Evolutionary conservation across 345 rosid species (phyloP).

Genomic region (Rhizophora apiculata): DNA sequence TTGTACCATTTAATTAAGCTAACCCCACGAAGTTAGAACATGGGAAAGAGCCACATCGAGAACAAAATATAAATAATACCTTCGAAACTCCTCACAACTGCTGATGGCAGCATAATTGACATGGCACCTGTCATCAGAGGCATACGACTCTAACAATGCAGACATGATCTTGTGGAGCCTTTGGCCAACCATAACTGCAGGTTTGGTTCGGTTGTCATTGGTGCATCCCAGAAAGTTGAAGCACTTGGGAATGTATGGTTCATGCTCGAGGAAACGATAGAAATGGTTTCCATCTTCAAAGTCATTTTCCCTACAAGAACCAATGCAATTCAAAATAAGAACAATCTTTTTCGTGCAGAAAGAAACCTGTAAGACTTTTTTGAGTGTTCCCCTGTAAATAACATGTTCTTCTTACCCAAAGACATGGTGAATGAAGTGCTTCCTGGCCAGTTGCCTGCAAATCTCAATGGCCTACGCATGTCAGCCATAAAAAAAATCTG

Average conservation of each 20-base stretch:
- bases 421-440: constrained; percentile 84
- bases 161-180: constrained; percentile 67
- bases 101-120: constrained; percentile 62
- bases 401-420: constrained; percentile 53
- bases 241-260: constrained; percentile 60
- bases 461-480: constrained; percentile 59
- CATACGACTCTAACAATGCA: constrained; percentile 70
- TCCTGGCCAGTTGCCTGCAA: constrained; percentile 65
- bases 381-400: too few species aligned
- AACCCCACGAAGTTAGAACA: background rate
- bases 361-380: background rate
- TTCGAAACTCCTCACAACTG: constrained; percentile 76
- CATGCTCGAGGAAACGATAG: constrained; percentile 87
- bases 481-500: background rate
- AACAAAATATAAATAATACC: constrained; percentile 33
- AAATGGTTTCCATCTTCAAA: constrained; percentile 82
- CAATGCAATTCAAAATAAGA: background rate
- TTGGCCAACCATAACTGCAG: constrained; percentile 42
- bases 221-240: constrained; percentile 58
- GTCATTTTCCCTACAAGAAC: constrained; percentile 55
- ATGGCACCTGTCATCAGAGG: constrained; percentile 59
- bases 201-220: constrained; percentile 57
- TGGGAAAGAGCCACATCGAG: too few species aligned
- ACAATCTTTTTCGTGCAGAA: background rate
- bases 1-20: too few species aligned